Percentiles rank a stretch among this genome's conserved stretches.
phyloP scores from a whole-genome alignment of 768 basidiomycete species.

The Pisolithus microcarpus region DNA sequence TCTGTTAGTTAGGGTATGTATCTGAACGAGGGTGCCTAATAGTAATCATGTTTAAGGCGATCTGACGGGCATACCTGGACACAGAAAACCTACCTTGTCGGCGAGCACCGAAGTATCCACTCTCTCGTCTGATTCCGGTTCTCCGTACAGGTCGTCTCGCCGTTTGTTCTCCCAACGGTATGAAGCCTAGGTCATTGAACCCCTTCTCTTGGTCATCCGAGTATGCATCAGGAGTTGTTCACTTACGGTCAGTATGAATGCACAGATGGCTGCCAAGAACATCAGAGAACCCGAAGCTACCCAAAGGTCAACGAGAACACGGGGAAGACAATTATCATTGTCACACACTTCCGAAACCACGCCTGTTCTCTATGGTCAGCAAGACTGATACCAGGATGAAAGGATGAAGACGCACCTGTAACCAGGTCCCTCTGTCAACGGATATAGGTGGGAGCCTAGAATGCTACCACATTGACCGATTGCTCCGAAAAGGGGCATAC shows the following conservation, averaged over 20 bases:
- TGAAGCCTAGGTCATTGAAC: conserved; percentile 37
- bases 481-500: conserved; percentile 35
- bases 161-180: conserved; percentile 56
- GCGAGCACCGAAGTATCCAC: conserved; percentile 62
- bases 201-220: not conserved
- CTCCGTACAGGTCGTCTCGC: conserved; percentile 48
- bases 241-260: conserved; percentile 17
- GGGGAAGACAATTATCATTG: not conserved
- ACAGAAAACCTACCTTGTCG: conserved; percentile 42
- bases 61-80: not conserved
- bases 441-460: conserved; percentile 37
- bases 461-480: conserved; percentile 39
- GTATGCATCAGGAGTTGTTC: no score
- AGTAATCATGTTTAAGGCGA: not conserved
- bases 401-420: conserved; percentile 25
- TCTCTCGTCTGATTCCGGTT: conserved; percentile 36
- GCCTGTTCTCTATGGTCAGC: conserved; percentile 6
- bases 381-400: not conserved
- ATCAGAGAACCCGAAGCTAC: conserved; percentile 18
- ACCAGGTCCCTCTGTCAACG: conserved; percentile 32
- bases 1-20: conserved; percentile 34
- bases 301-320: not conserved
- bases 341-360: conserved; percentile 13
- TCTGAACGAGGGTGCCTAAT: conserved; percentile 55
- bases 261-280: conserved; percentile 16